These are phyloP conservation scores for Xerocomus cyaneibrunnescens DNA, from an alignment of 1,284 basidiomycete genomes.

Conservation along the genomic window DNA sequence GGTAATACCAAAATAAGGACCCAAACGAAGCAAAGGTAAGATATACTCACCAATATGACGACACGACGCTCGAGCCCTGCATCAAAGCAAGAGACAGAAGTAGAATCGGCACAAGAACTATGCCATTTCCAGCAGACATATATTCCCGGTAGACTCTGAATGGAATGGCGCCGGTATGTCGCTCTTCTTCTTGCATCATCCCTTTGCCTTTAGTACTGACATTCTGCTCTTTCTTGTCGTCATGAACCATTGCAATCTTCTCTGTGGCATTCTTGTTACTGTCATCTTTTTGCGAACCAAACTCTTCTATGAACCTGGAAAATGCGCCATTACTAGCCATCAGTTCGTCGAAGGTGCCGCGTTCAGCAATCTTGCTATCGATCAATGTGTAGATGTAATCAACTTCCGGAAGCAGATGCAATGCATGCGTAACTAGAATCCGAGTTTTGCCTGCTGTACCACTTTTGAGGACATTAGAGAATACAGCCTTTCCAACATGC, in stretches of 20 bases:
- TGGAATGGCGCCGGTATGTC: slow-evolving; percentile 52
- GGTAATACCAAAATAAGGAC: background rate
- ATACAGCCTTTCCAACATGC: slow-evolving; percentile 85
- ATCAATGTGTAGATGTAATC: slow-evolving; percentile 72
- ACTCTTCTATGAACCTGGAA: slow-evolving; percentile 66
- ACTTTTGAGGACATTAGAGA: slow-evolving; percentile 76
- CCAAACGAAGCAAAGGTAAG: background rate
- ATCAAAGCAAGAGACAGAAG: slow-evolving; percentile 50
- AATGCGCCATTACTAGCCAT: slow-evolving; percentile 69
- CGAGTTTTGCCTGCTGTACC: slow-evolving; percentile 66
- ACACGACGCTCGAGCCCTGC: slow-evolving; percentile 62
- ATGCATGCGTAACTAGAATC: slow-evolving; percentile 80
- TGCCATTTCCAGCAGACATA: slow-evolving; percentile 57
- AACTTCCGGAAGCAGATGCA: slow-evolving; percentile 78
- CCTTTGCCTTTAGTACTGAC: slow-evolving; percentile 12
- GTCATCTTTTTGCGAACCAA: slow-evolving; percentile 51
- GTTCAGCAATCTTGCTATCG: slow-evolving; percentile 74
- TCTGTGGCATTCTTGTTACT: slow-evolving; percentile 29
- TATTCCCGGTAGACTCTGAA: slow-evolving; percentile 55
- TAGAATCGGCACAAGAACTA: slow-evolving; percentile 53
- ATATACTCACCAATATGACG: slow-evolving; percentile 57
- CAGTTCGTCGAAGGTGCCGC: slow-evolving; percentile 72
- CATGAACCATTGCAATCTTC: slow-evolving; percentile 25
- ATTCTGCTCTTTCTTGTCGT: slow-evolving; percentile 31
- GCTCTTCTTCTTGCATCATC: slow-evolving; percentile 51